A percentile compares a stretch with the other conserved stretches of the same genome.
Evolutionary conservation across 371 early-diverging fungal genomes (phyloP).

Genomic region (Mortierella polycephala): DNA sequence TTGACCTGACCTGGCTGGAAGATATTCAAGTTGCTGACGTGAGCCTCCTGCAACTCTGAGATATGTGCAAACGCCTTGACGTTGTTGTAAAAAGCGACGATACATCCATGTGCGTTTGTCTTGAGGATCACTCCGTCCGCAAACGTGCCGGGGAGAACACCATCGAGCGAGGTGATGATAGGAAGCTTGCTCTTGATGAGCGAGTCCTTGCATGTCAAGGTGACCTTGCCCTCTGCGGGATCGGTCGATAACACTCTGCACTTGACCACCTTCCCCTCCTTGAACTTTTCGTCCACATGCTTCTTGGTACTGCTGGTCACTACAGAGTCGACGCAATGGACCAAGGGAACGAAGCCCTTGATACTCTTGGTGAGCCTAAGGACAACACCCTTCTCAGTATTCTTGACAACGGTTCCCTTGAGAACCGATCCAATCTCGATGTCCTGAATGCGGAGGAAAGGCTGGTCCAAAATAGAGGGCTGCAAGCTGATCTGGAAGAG

Average conservation of each 20-base stretch:
- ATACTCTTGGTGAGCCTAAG: conserved; percentile 74
- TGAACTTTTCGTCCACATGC: conserved; percentile 65
- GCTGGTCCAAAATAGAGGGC: conserved; percentile 73
- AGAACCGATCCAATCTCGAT: conserved; percentile 76
- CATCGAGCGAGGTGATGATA: conserved; percentile 67
- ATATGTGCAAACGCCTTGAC: conserved; percentile 76
- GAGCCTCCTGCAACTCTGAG: conserved; percentile 72
- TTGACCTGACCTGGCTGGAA: conserved; percentile 83
- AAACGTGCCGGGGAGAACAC: conserved; percentile 65
- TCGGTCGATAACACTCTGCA: conserved; percentile 79
- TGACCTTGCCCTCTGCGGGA: conserved; percentile 61
- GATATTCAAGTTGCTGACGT: conserved; percentile 56
- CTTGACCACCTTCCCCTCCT: conserved; percentile 71
- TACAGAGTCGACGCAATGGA: conserved; percentile 81
- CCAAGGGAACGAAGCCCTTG: conserved; percentile 74
- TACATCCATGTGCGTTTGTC: conserved; percentile 73
- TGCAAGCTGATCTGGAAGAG: conserved; percentile 77
- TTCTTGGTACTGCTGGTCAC: conserved; percentile 80
- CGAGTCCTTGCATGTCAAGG: conserved; percentile 82
- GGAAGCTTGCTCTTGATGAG: conserved; percentile 80
- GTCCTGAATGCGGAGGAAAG: conserved; percentile 76
- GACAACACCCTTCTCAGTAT: conserved; percentile 70
- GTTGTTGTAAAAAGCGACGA: conserved; percentile 83
- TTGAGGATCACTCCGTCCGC: conserved; percentile 74
- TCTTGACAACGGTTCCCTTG: conserved; percentile 63